Base-by-base conservation (phyloP, 1,284 basidiomycete genomes). In the Cryptococcus floricola region DNA sequence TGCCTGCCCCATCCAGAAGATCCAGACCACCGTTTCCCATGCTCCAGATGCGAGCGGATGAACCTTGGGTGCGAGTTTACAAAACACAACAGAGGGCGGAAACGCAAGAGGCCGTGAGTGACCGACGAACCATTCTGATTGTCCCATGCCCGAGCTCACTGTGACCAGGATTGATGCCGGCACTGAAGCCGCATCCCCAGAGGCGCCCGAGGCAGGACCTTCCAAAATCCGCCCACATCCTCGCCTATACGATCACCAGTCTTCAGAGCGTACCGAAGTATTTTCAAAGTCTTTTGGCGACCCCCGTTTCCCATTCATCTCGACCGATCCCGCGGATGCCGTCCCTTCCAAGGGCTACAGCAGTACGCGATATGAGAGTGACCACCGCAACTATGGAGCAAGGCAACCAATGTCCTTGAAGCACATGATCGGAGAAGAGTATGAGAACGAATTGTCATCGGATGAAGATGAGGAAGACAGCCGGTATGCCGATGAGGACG, bases 21-120 rank as follows among this genome's bases (percentile, higher is more conserved):
- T 49, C 64, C 67, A n/a, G 58, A 64, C 2, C 67, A 69, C 46
- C 44, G 59, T 13, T 61, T 64, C 42, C 63, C 64, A 9, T 69
- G 67, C 47, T 61, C 60, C 10, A 54, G 67, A 14, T 69, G 67
- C 42, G 60, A 62, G 38, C 60, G 64, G 34, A 69, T 66, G 64
- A 59, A 59, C 5, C 59, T 69, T 13, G 53, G 53, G 14, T 69
- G 67, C 41, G 64, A 67, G 25, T 69, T 69, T 58, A 61, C 63
- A 44, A 67, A 69, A 52, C 67, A 69, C 56, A 66, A 67, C 41
- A 51, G 67, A 10, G 67, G 67, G 16, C 54, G 67, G 23, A 69
- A 69, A 52, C 56, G 65, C 44, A 67, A 67, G 49, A 57, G 63
- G 28, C 63, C 65, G 65, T 67, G 44, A 59, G 65, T 66, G 18